These are phyloP conservation scores for Chaetomiaceae sp. DNA, from an alignment of 2,329 filamentous ascomycete species.

Conservation along the genomic window DNA sequence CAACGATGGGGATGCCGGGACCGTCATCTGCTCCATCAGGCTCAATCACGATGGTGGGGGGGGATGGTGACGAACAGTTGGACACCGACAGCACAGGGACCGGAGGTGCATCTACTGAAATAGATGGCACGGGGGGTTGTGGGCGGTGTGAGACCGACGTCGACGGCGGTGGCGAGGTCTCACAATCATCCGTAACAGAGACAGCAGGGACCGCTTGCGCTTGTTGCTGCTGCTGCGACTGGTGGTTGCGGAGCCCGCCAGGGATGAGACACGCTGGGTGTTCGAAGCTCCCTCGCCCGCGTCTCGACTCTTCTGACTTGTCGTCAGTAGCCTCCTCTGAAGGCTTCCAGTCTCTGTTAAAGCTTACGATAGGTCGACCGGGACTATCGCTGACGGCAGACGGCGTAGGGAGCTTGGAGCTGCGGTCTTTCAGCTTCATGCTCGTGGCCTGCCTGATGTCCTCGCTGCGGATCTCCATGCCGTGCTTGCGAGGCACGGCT, in stretches of 20 bases:
- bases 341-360: conserved; percentile 76
- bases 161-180: conserved; percentile 29
- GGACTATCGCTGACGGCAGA: conserved; percentile 85
- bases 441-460: conserved; percentile 88
- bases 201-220: conserved; percentile 44
- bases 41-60: conserved; percentile 34
- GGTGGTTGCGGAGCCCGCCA: conserved; percentile 21
- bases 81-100: conserved; percentile 49
- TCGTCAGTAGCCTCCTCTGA: conserved; percentile 65
- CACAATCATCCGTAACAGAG: conserved; percentile 45
- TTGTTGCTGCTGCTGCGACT: conserved; percentile 22
- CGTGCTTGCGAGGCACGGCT: conserved; percentile 60
- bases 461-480: conserved; percentile 74
- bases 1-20: conserved; percentile 35
- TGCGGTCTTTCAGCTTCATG: conserved; percentile 81
- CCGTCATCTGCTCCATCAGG: conserved; percentile 26
- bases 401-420: conserved; percentile 78
- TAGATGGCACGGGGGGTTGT: conserved; percentile 35
- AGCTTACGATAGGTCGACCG: conserved; percentile 94
- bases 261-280: conserved; percentile 21
- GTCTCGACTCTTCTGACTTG: conserved; percentile 47
- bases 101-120: conserved; percentile 41
- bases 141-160: conserved; percentile 32
- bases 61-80: conserved; percentile 26
- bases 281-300: conserved; percentile 25